Percentiles rank a stretch among this genome's conserved stretches.
Evolutionary conservation across 257 asterid species (phyloP).

Genomic region (Scutellaria minor): DNA sequence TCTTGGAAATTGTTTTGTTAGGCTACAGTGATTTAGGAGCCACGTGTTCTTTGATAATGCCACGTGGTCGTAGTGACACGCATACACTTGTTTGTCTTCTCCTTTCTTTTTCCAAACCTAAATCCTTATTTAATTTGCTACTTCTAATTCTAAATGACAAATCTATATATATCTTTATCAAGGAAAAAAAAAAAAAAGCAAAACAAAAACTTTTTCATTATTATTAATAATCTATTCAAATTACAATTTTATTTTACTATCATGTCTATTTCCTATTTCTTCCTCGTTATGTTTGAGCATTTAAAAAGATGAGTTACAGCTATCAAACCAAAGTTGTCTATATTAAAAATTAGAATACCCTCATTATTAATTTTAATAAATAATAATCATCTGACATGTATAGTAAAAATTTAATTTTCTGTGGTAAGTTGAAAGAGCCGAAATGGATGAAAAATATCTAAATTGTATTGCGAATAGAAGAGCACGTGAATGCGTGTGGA

Average conservation of each 20-base stretch:
- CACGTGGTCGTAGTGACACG: constrained; percentile 1
- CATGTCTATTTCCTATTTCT: no score
- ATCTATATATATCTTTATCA: neutral
- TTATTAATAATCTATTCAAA: no score
- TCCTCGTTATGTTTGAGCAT: no score
- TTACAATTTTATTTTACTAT: no score
- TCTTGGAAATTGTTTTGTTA: neutral
- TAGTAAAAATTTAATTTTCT: no score
- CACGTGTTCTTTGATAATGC: constrained; percentile 3
- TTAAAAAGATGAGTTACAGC: no score
- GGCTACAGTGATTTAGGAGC: neutral
- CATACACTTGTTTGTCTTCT: constrained; percentile 6
- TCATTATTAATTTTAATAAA: no score
- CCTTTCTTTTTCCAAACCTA: neutral
- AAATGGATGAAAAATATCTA: no score
- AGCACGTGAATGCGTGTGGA: constrained; percentile 34
- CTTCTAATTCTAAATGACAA: neutral
- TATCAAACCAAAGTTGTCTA: no score
- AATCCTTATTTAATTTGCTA: neutral
- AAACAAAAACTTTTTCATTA: neutral
- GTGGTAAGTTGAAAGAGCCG: no score
- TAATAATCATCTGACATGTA: no score
- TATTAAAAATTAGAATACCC: no score
- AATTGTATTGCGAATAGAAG: neutral
- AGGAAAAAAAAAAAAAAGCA: neutral